phyloP scores from a whole-genome alignment of 495 filamentous ascomycete genomes.

The Pseudotulostoma volvatum region DNA sequence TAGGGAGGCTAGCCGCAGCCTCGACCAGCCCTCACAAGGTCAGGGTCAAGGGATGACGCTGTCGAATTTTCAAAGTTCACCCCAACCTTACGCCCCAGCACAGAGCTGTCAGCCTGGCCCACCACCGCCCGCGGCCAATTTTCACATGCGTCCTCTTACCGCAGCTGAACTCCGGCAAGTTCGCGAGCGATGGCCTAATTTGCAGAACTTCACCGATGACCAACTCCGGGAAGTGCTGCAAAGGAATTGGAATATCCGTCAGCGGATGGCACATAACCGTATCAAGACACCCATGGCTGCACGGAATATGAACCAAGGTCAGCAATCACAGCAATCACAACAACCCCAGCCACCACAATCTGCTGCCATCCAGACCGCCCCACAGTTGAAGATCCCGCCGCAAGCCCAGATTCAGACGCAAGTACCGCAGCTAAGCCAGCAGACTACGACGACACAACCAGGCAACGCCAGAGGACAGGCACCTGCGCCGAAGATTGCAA shows the following conservation, averaged over 20 bases:
- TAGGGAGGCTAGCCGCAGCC: conserved; percentile 10
- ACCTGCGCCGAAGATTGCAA: conserved; percentile 14
- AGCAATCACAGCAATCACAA: conserved; percentile 13
- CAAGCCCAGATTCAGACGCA: conserved; percentile 13
- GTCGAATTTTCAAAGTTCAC: conserved; percentile 12
- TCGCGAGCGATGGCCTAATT: conserved; percentile 21
- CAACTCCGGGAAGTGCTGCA: conserved; percentile 35
- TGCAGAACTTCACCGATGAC: conserved; percentile 33
- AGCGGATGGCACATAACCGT: too few species aligned
- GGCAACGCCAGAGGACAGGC: conserved; percentile 5
- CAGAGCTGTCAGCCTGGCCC: conserved; percentile 20
- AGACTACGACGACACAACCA: neutral
- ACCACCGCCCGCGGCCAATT: conserved; percentile 10
- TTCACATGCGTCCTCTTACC: conserved; percentile 23
- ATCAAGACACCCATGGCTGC: too few species aligned
- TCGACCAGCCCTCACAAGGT: conserved; percentile 12
- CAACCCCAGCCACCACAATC: conserved; percentile 9
- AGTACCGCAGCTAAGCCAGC: conserved; percentile 5
- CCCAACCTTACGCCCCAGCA: conserved; percentile 20
- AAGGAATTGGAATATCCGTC: conserved; percentile 20
- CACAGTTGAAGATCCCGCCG: conserved; percentile 8
- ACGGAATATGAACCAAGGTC: too few species aligned
- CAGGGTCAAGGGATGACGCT: conserved; percentile 13
- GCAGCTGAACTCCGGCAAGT: conserved; percentile 30
- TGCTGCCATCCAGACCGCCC: too few species aligned